Evolutionary conservation across 2,329 filamentous ascomycete genomes (phyloP), one percentile per base, ranked within the genome.

Genomic region (Purpureocillium lavendulum): DNA sequence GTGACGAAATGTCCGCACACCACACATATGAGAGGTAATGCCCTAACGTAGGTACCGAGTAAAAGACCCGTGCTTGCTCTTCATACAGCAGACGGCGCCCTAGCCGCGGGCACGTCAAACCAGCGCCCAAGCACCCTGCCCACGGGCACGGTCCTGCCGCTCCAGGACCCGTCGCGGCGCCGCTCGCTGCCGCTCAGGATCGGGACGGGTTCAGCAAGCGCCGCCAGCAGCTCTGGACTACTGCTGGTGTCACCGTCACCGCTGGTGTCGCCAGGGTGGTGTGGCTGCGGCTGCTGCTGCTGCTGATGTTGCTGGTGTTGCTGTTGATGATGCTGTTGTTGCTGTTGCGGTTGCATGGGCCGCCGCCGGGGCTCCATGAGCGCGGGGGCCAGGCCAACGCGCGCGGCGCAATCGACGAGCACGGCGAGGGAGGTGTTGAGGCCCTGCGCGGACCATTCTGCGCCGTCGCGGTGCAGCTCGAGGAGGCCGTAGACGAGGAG

Each of bases 401-500:
- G 64, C 29, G 52, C 51, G 0, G 79, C 80, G 2, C 74, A 69
- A 42, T 87, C 82, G 8, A 85, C 71, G 2, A 84, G 59, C 1
- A 67, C 61, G 2, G 83, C 71, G n/a, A 78, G 67, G 1, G 79
- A 80, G 41, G 70, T 70, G 15, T 75, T 70, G 11, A 89, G 57
- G 0, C 84, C 85, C 58, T 88, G 84, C 0, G 80, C 82, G 37
- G 82, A 87, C 75, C 83, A 88, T 43, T 85, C 81, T 45, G 78
- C 78, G 1, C 81, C 84, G 39, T 75, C 70, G 17, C 75, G 71
- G 55, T 89, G 85, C 32, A 84, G 57, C 15, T 71, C 64, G 13
- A 88, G 53, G 32, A 84, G 69, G 37, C 82, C 80, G 49, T 86
- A 82, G 1, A 84, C 60, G 2, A 86, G 56, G 3, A 87, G 60